A percentile compares a stretch with the other conserved stretches of the same genome.
These are phyloP conservation scores for Wickerhamiella occidentalis DNA, from an alignment of 805 yeast genomes.

Conservation along the genomic window DNA sequence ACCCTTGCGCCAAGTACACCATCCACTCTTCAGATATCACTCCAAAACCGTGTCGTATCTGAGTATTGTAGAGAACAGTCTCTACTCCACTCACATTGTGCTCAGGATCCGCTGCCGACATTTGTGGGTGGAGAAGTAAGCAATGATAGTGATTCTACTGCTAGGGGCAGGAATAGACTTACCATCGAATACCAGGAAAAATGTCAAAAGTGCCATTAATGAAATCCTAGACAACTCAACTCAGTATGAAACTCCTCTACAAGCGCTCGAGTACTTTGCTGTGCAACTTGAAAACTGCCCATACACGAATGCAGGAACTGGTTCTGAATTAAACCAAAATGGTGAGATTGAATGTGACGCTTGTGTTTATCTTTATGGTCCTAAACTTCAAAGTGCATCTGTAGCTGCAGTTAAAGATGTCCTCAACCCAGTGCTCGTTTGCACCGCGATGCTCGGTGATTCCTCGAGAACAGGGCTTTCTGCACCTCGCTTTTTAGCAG, in stretches of 20 bases:
- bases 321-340: constrained; percentile 28
- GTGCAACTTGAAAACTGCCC: constrained; percentile 27
- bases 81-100: constrained; percentile 14
- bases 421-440: constrained; percentile 25
- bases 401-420: constrained; percentile 27
- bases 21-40: constrained; percentile 21
- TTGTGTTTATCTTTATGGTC: constrained; percentile 20
- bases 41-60: constrained; percentile 46
- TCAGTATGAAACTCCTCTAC: neutral
- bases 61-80: constrained; percentile 24
- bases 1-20: constrained; percentile 34
- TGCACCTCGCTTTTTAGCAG: constrained; percentile 26
- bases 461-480: constrained; percentile 15
- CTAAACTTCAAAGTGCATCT: constrained; percentile 21
- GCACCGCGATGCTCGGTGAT: constrained; percentile 19
- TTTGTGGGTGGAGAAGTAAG: neutral
- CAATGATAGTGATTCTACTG: constrained; percentile 8
- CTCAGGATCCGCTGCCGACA: constrained; percentile 8
- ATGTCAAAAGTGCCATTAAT: neutral
- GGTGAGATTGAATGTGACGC: constrained; percentile 34
- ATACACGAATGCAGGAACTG: constrained; percentile 32
- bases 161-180: constrained; percentile 6
- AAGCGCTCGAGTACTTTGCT: neutral
- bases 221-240: neutral
- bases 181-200: neutral